Evolutionary conservation across 192 early-diverging fungal genomes (phyloP).

Genomic region (Podochytrium sp.): DNA sequence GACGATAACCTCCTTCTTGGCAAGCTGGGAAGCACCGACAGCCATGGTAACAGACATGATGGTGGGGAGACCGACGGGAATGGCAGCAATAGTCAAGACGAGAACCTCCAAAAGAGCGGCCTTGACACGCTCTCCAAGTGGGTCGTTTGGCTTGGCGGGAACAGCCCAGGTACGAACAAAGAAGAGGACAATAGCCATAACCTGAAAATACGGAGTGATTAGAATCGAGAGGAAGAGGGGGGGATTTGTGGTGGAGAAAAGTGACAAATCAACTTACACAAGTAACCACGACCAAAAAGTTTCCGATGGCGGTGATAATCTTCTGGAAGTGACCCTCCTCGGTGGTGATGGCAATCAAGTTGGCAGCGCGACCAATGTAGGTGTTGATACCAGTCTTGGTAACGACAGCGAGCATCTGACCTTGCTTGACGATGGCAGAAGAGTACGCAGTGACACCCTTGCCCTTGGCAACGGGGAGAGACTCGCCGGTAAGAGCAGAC

Average conservation of each 20-base stretch:
- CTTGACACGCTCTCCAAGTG: slow-evolving; percentile 35
- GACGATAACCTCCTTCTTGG: slow-evolving; percentile 88
- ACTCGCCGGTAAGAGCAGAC: slow-evolving; percentile 93
- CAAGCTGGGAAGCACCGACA: slow-evolving; percentile 85
- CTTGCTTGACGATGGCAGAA: slow-evolving; percentile 92
- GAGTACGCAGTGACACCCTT: slow-evolving; percentile 88
- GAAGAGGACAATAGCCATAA: slow-evolving; percentile 67
- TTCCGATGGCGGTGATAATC: slow-evolving; percentile 87
- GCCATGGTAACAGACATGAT: slow-evolving; percentile 96
- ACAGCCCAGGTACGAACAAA: slow-evolving; percentile 54
- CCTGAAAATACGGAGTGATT: background rate
- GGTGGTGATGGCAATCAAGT: slow-evolving; percentile 86
- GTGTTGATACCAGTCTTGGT: slow-evolving; percentile 92
- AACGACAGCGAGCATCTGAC: slow-evolving; percentile 92
- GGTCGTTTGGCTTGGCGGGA: slow-evolving; percentile 52
- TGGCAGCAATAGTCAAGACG: slow-evolving; percentile 86
- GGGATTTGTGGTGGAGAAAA: background rate
- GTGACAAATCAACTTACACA: slow-evolving; percentile 31
- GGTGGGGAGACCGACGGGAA: slow-evolving; percentile 90
- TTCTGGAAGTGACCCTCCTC: slow-evolving; percentile 95
- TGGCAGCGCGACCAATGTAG: slow-evolving; percentile 94
- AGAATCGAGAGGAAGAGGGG: background rate
- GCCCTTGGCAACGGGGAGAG: slow-evolving; percentile 83
- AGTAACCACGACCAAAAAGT: slow-evolving; percentile 82
- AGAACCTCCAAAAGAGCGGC: slow-evolving; percentile 66